Conservation (phyloP, 495 filamentous ascomycete genomes). For the Tuber calosporum region DNA sequence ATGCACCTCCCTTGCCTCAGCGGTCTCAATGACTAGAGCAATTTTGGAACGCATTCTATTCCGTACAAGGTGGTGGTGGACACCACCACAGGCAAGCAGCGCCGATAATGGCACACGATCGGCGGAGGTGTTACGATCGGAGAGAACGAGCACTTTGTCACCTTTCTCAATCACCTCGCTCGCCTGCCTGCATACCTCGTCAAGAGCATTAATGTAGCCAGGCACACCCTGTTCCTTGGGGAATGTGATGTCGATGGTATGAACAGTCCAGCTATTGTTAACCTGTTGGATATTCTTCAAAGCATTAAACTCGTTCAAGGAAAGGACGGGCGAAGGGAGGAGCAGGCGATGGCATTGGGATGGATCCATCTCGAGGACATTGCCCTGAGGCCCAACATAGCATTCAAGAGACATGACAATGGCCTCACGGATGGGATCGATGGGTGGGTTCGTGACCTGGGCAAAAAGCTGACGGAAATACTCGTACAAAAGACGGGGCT, state of each 20-base stretch:
- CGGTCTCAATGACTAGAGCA: slow-evolving; percentile 86
- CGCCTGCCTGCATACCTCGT: slow-evolving; percentile 78
- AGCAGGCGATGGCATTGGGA: slow-evolving; percentile 82
- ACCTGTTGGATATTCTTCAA: slow-evolving; percentile 69
- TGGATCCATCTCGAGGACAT: slow-evolving; percentile 89
- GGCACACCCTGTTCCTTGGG: slow-evolving; percentile 75
- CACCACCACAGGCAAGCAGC: slow-evolving; percentile 83
- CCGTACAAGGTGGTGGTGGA: slow-evolving; percentile 93
- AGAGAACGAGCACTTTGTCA: slow-evolving; percentile 82
- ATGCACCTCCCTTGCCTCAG: slow-evolving; percentile 95
- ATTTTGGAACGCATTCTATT: slow-evolving; percentile 94
- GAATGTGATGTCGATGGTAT: slow-evolving; percentile 94
- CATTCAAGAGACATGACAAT: slow-evolving; percentile 99
- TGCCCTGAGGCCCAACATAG: slow-evolving; percentile 96
- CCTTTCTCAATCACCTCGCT: slow-evolving; percentile 77
- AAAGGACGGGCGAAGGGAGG: slow-evolving; percentile 84
- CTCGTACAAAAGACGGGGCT: slow-evolving; percentile 87
- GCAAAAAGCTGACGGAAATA: slow-evolving; percentile 99
- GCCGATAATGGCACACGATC: slow-evolving; percentile 83
- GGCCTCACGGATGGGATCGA: slow-evolving; percentile 96
- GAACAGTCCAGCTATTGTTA: slow-evolving; percentile 79
- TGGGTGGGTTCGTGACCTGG: slow-evolving; percentile 97
- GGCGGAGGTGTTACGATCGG: slow-evolving; percentile 77
- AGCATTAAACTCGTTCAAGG: slow-evolving; percentile 85
- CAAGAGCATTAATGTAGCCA: slow-evolving; percentile 84